Base-by-base conservation (phyloP, 163 green algal genomes). In the Trebouxiophyceae sp. region DNA sequence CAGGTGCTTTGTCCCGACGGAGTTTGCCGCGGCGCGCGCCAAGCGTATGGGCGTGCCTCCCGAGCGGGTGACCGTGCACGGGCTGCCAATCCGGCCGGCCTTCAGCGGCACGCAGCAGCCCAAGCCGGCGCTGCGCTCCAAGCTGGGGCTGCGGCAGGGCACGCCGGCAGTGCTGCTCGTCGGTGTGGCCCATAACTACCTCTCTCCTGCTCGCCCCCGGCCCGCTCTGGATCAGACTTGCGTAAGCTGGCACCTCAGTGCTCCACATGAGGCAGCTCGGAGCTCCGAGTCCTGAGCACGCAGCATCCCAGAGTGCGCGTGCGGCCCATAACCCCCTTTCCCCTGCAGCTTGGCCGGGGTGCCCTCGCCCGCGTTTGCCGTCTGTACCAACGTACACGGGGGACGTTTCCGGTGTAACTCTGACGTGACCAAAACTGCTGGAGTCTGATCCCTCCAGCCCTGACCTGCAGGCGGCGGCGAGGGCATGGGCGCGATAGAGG, bases 401-500 rank as follows among this genome's bases (percentile, higher is more conserved):
- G 44, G 44, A 54, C 19, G 19, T 54, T 19, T 54, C 19, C 44
- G 12, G 19, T 12, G 44, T 19, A 54, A 54, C 44, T 54, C 19
- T 54, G 12, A 54, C 19, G 12, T 54, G 19, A 54, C 12, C 19
- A 54, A 12, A 54, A 54, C 12, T 67, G 3, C 54, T 44, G 29
- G 20, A 5, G 26, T 19, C 1, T 26, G 24, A n/a, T n/a, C n/a
- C n/a, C n/a, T n/a, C n/a, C n/a, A n/a, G n/a, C n/a, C n/a, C n/a
- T 27, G n/a, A n/a, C n/a, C 4, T 23, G 55, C 59, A 75, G 69
- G 93, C 19, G 93, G 93, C 20, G 93, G 93, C 4, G 93, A 99
- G 82, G 93, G 93, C 62, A 99, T 99, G 93, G 93, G 93, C 5
- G 82, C 84, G 4, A 81, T 99, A 59, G 86, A 96, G 80, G 75